Conservation (phyloP, 2,329 filamentous ascomycete species). For the Nectriaceae sp. region DNA sequence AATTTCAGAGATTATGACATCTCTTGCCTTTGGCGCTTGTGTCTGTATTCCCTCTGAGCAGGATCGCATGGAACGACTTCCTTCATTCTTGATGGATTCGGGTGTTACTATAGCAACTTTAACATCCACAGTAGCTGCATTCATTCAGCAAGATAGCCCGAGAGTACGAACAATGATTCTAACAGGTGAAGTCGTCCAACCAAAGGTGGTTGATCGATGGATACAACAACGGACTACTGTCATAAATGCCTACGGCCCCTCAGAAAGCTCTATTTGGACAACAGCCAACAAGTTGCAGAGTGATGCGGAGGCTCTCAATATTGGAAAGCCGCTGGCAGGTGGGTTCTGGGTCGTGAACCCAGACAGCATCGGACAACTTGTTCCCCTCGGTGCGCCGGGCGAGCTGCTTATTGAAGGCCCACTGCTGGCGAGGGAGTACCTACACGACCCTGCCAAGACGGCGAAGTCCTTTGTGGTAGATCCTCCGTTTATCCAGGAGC, state of each 20-base stretch:
- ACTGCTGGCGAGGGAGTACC: slow-evolving; percentile 49
- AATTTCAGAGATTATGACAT: slow-evolving; percentile 19
- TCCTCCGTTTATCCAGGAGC: not conserved
- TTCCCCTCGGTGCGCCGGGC: slow-evolving; percentile 6
- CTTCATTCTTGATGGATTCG: slow-evolving; percentile 14
- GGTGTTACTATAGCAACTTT: slow-evolving; percentile 15
- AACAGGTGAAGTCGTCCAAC: not conserved
- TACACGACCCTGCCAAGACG: slow-evolving; percentile 34
- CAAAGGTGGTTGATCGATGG: not conserved
- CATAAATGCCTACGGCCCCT: slow-evolving; percentile 4
- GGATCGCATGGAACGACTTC: slow-evolving; percentile 16
- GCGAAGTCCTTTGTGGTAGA: slow-evolving; percentile 13
- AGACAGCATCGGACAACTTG: not conserved
- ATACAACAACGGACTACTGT: not conserved
- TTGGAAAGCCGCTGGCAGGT: slow-evolving; percentile 1
- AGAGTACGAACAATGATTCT: not conserved
- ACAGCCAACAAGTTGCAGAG: not conserved
- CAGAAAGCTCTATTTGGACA: slow-evolving; percentile 2
- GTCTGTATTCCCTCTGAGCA: slow-evolving; percentile 22
- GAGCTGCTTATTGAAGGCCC: slow-evolving; percentile 40
- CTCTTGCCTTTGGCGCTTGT: slow-evolving; percentile 22
- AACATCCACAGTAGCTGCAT: slow-evolving; percentile 3
- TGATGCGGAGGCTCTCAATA: not conserved
- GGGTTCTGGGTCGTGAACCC: slow-evolving; percentile 5
- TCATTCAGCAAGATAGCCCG: not conserved